Evolutionary conservation across 495 filamentous ascomycete genomes (phyloP), one percentile per base, ranked within the genome.

Genomic region (Aspergillus sparsus): DNA sequence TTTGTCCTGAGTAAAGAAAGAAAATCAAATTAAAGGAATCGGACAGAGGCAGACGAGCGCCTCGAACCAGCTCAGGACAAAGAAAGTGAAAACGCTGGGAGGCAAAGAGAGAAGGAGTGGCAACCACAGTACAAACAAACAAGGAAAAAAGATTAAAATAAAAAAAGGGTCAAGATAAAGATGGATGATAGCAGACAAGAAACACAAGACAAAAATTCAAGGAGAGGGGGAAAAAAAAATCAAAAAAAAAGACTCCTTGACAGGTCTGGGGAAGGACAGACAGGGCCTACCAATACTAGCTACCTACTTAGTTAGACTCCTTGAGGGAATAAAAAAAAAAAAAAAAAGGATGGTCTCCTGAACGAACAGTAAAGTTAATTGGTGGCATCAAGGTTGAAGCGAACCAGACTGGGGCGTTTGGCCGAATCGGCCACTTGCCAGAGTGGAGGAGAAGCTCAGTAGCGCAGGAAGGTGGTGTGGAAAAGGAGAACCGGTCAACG

Each of bases 321-420:
- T 55, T 27, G 37, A 55, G 21, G 21, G 21, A 27, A 2, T 7
- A 11, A 7, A 7, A 46, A 47, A 2, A 32, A 11, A 7, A 7
- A 46, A 47, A 18, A 47, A 47, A 47, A 21, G 15, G 44, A 46
- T 41, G 42, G 46, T 53, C 63, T 66, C 64, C 64, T 66, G 64
- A 66, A 58, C 52, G 45, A 34, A 34, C 61, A 16, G 53, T 36
- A 61, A 57, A 66, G 58, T 63, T 66, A 61, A 66, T 65, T 66
- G 56, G 61, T 56, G 56, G 56, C 61, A 46, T 60, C 55, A 59
- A 54, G 51, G 51, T 63, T 63, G 55, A 58, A 58, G 55, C 55
- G 56, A 63, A 58, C 55, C 50, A 42, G 52, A 54, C 45, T 55
- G 61, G 58, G 58, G 58, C 58, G 55, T 49, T 57, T 55, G 52